A percentile compares a stretch with the other conserved stretches of the same genome.
Conservation (phyloP, 2,329 filamentous ascomycete genomes). For the Hansfordia pulvinata region DNA sequence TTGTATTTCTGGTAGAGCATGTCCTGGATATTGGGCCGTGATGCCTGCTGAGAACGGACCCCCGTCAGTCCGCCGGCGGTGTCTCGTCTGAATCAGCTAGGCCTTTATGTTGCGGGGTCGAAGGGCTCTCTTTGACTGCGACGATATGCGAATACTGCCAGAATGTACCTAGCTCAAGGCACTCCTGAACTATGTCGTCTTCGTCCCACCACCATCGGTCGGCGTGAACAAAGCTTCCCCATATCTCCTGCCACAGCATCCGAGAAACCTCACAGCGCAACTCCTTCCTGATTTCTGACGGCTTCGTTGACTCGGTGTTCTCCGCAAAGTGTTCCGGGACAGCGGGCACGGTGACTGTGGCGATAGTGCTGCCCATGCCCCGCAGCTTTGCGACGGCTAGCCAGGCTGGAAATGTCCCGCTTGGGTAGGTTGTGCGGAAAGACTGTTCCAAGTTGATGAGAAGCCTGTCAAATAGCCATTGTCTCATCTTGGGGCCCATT, state of each 20-base stretch:
- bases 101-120: no score
- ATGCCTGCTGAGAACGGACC: no score
- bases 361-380: constrained; percentile 30
- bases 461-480: constrained; percentile 50
- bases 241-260: constrained; percentile 47
- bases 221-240: constrained; percentile 37
- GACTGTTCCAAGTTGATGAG: constrained; percentile 42
- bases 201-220: constrained; percentile 52
- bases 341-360: constrained; percentile 35
- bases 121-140: constrained; percentile 30
- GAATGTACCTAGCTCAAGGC: constrained; percentile 34
- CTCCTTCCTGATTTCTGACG: constrained; percentile 25
- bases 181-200: constrained; percentile 37
- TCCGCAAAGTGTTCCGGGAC: constrained; percentile 14
- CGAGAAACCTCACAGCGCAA: constrained; percentile 38
- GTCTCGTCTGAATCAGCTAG: no score
- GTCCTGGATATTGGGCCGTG: no score
- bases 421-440: constrained; percentile 47
- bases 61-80: no score
- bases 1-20: no score
- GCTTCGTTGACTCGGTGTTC: constrained; percentile 9
- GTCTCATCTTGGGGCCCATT: constrained; percentile 40
- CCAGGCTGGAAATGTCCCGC: constrained; percentile 43
- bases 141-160: constrained; percentile 47
- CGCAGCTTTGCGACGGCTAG: constrained; percentile 40